Evolutionary conservation across 345 rosid genomes (phyloP), one percentile per base, ranked within the genome.

Genomic region (Murraya paniculata): DNA sequence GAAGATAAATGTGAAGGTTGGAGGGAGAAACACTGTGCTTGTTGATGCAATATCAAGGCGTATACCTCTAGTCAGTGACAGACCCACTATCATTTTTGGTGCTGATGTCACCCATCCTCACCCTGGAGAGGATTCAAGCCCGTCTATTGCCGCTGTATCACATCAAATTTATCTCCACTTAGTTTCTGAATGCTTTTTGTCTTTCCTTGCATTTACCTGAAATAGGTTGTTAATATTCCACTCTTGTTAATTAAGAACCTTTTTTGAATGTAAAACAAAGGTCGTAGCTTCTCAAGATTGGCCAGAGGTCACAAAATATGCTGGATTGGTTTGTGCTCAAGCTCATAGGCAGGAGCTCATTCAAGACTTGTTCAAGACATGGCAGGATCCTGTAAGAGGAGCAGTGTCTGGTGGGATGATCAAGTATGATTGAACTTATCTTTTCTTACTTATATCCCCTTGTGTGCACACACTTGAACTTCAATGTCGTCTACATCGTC

Each of bases 91-190:
- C 36, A 97, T 97, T 71, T 97, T 97, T 87, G 99, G 99, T 33
- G 99, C 99, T 68, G 99, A 97, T 87, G 99, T 97, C n/a, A 97
- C 99, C 30, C 99, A 97, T 82, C 99, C 99, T 64, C 98, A 97
- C 77, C 98, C 98, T 24, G 99, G 99, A 58, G 99, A 97, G 78
- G 99, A 97, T 80, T 91, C 99, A 11, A 94, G 98, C 84, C 99
- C 99, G n/a, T 97, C 99, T 4, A 97, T 97, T 72, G 99, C 98
- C 33, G 99, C 99, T 67, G 99, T 97, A 90, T 75, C 88, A 1
- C 75, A 56, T 41, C 8, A 4, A 35, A 67, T 71, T 73, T 62
- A 50, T 68, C 18, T 7, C n/a, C 9, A 10, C 21, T 48, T 21
- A 9, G n/a, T 65, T 66, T 38, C 64, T 41, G 69, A 55, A 76